Base-by-base conservation (phyloP, 140 eudicot species). In the Ambrosia hybrid region DNA sequence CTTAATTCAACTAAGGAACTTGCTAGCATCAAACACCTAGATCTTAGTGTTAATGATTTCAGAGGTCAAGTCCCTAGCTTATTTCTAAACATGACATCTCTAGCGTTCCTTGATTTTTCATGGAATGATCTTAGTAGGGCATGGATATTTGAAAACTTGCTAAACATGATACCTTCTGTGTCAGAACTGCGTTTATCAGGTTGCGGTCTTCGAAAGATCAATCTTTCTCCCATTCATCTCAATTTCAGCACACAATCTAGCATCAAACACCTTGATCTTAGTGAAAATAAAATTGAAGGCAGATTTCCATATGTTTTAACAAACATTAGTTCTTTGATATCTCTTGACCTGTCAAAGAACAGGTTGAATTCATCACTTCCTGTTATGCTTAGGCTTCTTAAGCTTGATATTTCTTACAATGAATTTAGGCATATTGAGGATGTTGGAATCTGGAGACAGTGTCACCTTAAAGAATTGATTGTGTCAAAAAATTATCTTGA, bases 241-340 rank as follows among this genome's bases (percentile, higher is more conserved):
- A 71, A 65, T 78, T 33, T 15, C 10, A 72, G 71, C 52, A 52
- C 59, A 5, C 58, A 33, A 26, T 13, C 67, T 45, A 53, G 55
- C n/a, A 26, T 74, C 37, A 30, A 53, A 39, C 67, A 65, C 58
- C 36, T 74, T 3, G 73, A 74, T 26, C 79, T 74, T 65, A 65
- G 67, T 41, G 0, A 0, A 0, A 74, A 74, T 57, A 37, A 4
- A 53, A 38, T 74, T 21, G 21, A 53, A 38, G 79, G 67, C 0
- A 39, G 0, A 21, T 9, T 74, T 30, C 79, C 73, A 11, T 12
- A 0, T 14, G 15, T 66, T 45, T 14, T 53, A 15, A 39, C 49
- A 52, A 65, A 51, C 65, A 52, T 64, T 16, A 71, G 62, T 11
- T 71, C 53, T 36, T 37, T 65, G 8, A 17, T 41, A 45, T 71